Evolutionary conservation across 2,329 filamentous ascomycete genomes (phyloP).

Genomic region (Fusarium sp.): DNA sequence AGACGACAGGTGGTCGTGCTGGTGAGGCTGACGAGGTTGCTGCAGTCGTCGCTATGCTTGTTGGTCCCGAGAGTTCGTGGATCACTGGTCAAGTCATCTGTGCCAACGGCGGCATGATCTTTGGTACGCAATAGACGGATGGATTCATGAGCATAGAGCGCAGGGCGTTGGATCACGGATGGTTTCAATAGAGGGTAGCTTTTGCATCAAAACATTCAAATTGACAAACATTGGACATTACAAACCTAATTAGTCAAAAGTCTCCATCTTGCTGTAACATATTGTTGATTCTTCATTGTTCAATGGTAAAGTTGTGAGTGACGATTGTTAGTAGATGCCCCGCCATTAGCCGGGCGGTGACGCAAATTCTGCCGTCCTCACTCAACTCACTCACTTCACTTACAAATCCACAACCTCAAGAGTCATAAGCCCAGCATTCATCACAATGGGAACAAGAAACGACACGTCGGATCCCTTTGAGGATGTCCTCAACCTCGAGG

Average conservation of each 20-base stretch:
- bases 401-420: conserved; percentile 31
- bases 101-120: conserved; percentile 44
- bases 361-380: conserved; percentile 43
- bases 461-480: conserved; percentile 61
- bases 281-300: neutral
- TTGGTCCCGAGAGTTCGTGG: conserved; percentile 42
- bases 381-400: conserved; percentile 29
- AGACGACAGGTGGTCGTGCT: conserved; percentile 40
- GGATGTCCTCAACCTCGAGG: conserved; percentile 66
- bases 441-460: conserved; percentile 23
- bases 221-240: conserved; percentile 2
- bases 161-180: conserved; percentile 24
- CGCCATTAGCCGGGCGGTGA: conserved; percentile 41
- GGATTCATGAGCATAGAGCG: conserved; percentile 4
- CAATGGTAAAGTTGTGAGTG: neutral
- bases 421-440: neutral
- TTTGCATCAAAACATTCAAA: conserved; percentile 7
- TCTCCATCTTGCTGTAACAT: neutral
- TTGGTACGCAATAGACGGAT: conserved; percentile 40
- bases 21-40: conserved; percentile 43
- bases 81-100: conserved; percentile 43
- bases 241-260: neutral
- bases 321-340: conserved; percentile 28
- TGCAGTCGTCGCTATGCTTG: conserved; percentile 40
- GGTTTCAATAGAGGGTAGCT: conserved; percentile 20